Conservation (phyloP, 1,284 basidiomycete genomes). For the Paramarasmius palmivorus region DNA sequence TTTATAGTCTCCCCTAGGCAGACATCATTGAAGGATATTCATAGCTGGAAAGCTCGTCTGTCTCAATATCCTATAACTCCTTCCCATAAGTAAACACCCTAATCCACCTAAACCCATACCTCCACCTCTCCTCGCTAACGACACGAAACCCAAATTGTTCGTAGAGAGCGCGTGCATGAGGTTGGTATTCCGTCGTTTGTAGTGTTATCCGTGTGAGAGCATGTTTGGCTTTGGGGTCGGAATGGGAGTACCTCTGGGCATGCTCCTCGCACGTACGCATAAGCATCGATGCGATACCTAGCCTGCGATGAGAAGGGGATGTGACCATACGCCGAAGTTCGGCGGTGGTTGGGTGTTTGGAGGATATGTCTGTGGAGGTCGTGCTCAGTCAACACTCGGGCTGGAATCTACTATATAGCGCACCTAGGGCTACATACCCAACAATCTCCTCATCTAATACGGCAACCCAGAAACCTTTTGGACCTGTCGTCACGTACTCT, state of each 20-base stretch:
- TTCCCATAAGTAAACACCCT: conserved; percentile 10
- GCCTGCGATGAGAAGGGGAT: conserved; percentile 22
- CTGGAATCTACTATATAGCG: neutral
- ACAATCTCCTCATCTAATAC: conserved; percentile 24
- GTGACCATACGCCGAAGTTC: conserved; percentile 26
- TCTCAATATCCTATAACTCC: neutral
- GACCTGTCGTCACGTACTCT: conserved; percentile 16
- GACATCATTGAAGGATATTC: too few relatives aligned
- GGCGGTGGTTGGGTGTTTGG: conserved; percentile 8
- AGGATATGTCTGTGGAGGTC: conserved; percentile 11
- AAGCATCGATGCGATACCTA: conserved; percentile 22
- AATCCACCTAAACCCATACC: neutral
- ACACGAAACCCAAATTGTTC: conserved; percentile 10
- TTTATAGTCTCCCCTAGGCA: too few relatives aligned
- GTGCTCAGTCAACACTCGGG: conserved; percentile 1
- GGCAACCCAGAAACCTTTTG: conserved; percentile 30
- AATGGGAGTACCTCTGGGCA: too few relatives aligned
- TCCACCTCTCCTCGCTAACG: neutral
- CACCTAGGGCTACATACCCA: conserved; percentile 27
- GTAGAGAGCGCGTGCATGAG: conserved; percentile 22
- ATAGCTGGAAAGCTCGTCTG: too few relatives aligned
- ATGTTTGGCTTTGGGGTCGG: too few relatives aligned
- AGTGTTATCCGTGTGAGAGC: conserved; percentile 17
- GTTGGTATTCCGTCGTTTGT: conserved; percentile 20
- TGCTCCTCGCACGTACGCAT: conserved; percentile 19